These are phyloP conservation scores for Citrus mangshanensis DNA, from an alignment of 345 rosid genomes.

Conservation along the genomic window DNA sequence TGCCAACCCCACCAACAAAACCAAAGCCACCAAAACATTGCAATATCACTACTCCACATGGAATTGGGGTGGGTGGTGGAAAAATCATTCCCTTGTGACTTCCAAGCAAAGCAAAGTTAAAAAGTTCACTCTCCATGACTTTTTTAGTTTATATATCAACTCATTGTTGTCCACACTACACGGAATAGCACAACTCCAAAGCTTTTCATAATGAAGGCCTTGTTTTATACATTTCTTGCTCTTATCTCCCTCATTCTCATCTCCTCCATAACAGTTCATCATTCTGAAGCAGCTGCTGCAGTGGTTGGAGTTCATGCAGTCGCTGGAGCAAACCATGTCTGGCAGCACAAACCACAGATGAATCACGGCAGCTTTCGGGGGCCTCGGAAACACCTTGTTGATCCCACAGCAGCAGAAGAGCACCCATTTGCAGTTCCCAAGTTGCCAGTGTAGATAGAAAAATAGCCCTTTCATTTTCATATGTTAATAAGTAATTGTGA, in stretches of 20 bases:
- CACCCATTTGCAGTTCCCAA: slow-evolving; percentile 30
- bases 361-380: slow-evolving; percentile 46
- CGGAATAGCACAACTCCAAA: background rate
- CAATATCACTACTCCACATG: background rate
- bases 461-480: background rate
- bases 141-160: background rate
- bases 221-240: slow-evolving; percentile 10
- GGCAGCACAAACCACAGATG: slow-evolving; percentile 17
- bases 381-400: slow-evolving; percentile 32
- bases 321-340: background rate
- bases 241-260: slow-evolving; percentile 18
- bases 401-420: slow-evolving; percentile 22
- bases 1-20: background rate
- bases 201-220: slow-evolving; percentile 23
- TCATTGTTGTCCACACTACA: background rate
- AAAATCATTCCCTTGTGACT: slow-evolving; percentile 12
- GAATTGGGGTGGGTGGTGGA: background rate
- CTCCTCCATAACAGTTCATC: slow-evolving; percentile 7
- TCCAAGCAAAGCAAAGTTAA: slow-evolving; percentile 24
- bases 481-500: background rate
- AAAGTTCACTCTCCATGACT: background rate
- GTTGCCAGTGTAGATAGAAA: slow-evolving; percentile 26
- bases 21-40: background rate
- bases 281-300: slow-evolving; percentile 13
- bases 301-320: background rate